Base-by-base conservation (phyloP, 352 stramenopile species). In the Pythium volutum region DNA sequence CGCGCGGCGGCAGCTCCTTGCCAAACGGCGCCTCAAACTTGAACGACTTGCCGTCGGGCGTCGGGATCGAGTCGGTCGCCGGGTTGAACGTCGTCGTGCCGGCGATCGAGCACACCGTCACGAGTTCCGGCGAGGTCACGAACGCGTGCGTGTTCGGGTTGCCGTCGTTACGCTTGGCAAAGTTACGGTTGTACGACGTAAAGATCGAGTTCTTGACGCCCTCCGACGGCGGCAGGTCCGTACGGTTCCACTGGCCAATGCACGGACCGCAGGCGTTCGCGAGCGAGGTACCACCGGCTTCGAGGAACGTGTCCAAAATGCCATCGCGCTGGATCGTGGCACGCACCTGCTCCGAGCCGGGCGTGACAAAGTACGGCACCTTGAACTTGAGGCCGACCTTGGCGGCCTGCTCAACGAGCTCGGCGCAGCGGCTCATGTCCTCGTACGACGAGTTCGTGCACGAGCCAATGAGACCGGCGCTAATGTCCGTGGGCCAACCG, bases 361-460 rank as follows among this genome's bases (percentile, higher is more conserved):
- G 91, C 48, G 89, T 97, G 61, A 97, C 88, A 61, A 92, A 96
- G 80, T 96, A 97, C 57, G 89, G 86, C 50, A 93, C 80, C 82
- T 97, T 91, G 79, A 96, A 97, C 76, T 96, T 91, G 43, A 97
- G 73, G 39, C 88, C 88, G 41, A 80, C 83, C 23, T 70, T 73
- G 43, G 79, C 80, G 12, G 89, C 91, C 73, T 97, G 88, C 70
- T 97, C 74, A 39, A 86, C 77, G 57, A 98, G 72, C 65, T 95
- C 89, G 25, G 89, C 91, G 69, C 87, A 97, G 63, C 91, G 89
- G 51, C 79, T 88, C 81, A 98, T 93, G 70, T 98, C 91, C 65
- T 98, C 91, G 80, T 98, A 98, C 70, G 84, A 96, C 36, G 89
- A 97, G 83, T 98, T 98, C 59, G 91, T 98, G 88, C 91, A 98